Evolutionary conservation across 1,139 yeast genomes (phyloP).

Genomic region (Zygosaccharomyces sapae): DNA sequence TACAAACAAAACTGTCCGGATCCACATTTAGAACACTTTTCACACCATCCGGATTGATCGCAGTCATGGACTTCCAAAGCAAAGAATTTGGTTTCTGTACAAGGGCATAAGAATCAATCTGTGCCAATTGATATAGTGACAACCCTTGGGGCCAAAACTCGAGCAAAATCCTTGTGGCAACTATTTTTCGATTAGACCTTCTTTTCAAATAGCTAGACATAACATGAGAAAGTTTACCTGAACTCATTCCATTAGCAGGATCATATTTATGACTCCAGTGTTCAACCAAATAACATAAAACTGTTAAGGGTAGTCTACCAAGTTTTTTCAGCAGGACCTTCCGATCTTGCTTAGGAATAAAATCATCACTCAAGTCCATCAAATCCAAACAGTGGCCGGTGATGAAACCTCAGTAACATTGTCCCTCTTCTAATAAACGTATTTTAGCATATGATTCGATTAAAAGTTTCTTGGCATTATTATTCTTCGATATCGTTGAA

Average conservation of each 20-base stretch:
- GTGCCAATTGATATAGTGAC: conserved; percentile 66
- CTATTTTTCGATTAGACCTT: conserved; percentile 13
- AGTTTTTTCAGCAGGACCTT: conserved; percentile 18
- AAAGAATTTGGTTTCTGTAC: conserved; percentile 52
- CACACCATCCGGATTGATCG: conserved; percentile 41
- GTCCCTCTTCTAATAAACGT: not conserved
- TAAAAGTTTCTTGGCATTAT: conserved; percentile 6
- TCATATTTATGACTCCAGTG: conserved; percentile 26
- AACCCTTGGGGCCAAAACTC: conserved; percentile 63
- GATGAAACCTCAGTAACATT: not conserved
- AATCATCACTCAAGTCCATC: conserved; percentile 14
- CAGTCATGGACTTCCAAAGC: conserved; percentile 58
- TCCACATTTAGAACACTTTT: conserved; percentile 41
- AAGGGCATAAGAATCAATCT: conserved; percentile 61
- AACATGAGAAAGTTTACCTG: conserved; percentile 6
- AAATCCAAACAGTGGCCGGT: not conserved
- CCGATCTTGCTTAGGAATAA: conserved; percentile 16
- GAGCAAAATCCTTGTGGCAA: conserved; percentile 39
- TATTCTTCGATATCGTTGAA: not conserved
- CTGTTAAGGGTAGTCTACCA: conserved; percentile 19
- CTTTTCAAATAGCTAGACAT: conserved; percentile 13
- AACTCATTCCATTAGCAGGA: conserved; percentile 4
- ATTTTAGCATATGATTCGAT: not conserved
- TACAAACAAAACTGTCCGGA: conserved; percentile 43
- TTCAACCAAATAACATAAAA: conserved; percentile 18